phyloP scores from a whole-genome alignment of 345 rosid species.

The Ricinus communis region DNA sequence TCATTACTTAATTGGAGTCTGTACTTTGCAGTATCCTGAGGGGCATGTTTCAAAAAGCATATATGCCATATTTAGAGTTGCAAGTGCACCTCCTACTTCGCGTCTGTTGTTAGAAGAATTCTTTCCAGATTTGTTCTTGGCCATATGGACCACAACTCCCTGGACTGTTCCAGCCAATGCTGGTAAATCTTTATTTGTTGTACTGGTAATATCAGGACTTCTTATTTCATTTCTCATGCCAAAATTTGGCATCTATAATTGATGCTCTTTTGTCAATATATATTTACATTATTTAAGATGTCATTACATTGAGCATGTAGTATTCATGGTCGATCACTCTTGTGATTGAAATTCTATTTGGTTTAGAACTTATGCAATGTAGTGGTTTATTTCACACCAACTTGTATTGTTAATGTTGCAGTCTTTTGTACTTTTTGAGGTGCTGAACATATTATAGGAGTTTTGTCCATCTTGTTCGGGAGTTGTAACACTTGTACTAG shows the following conservation, averaged over 20 bases:
- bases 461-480: too few relatives aligned
- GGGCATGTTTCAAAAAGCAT: slow-evolving; percentile 94
- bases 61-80: slow-evolving; percentile 68
- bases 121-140: slow-evolving; percentile 71
- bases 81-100: slow-evolving; percentile 41
- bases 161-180: slow-evolving; percentile 98
- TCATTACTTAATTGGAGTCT: slow-evolving; percentile 10
- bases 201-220: background rate
- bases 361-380: background rate
- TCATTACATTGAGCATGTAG: background rate
- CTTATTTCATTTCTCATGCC: background rate
- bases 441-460: too few relatives aligned
- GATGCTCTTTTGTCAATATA: background rate
- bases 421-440: too few relatives aligned
- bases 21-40: slow-evolving; percentile 75
- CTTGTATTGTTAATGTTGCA: too few relatives aligned
- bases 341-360: background rate
- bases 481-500: background rate
- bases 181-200: slow-evolving; percentile 38
- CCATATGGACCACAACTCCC: slow-evolving; percentile 97
- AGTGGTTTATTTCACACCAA: too few relatives aligned
- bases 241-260: background rate
- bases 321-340: background rate
- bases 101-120: slow-evolving; percentile 53
- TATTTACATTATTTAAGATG: background rate